Evolutionary conservation across 1,284 basidiomycete species (phyloP).

Genomic region (Xerocomus amazonicus): DNA sequence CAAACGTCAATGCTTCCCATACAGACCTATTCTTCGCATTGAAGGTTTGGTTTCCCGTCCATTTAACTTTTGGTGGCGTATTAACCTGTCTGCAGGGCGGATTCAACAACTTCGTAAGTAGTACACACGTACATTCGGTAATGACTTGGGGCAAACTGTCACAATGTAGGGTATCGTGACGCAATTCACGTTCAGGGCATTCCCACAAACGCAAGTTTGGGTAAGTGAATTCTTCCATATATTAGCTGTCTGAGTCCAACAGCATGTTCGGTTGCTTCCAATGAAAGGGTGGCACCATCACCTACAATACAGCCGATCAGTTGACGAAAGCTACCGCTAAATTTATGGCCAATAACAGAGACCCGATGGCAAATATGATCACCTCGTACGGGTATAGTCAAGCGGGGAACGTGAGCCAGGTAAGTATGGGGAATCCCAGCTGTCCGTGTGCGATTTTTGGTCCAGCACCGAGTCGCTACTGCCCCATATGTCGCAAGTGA

Average conservation of each 20-base stretch:
- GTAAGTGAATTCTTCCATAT: constrained; percentile 30
- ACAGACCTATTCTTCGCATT: constrained; percentile 47
- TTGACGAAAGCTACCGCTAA: constrained; percentile 42
- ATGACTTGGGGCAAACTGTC: not conserved
- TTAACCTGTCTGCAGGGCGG: constrained; percentile 43
- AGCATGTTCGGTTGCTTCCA: constrained; percentile 3
- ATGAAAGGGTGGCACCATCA: constrained; percentile 52
- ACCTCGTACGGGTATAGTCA: constrained; percentile 48
- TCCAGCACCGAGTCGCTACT: not conserved
- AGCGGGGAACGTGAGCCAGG: constrained; percentile 29
- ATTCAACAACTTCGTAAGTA: constrained; percentile 57
- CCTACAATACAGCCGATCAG: constrained; percentile 35
- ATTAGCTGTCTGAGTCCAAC: not conserved
- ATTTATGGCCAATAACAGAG: constrained; percentile 49
- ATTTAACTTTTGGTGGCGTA: constrained; percentile 45
- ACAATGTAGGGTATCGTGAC: constrained; percentile 56
- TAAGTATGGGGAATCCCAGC: constrained; percentile 5
- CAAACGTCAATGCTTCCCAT: constrained; percentile 38
- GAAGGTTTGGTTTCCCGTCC: constrained; percentile 38
- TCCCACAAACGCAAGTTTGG: constrained; percentile 58
- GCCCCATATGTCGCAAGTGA: constrained; percentile 1
- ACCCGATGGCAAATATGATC: constrained; percentile 62
- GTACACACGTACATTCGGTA: constrained; percentile 1
- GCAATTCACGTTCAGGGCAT: constrained; percentile 50
- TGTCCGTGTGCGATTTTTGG: constrained; percentile 1